Percentiles rank a stretch among this genome's conserved stretches.
phyloP scores from a whole-genome alignment of 139 green algal genomes.

The Coelastrella sp. region DNA sequence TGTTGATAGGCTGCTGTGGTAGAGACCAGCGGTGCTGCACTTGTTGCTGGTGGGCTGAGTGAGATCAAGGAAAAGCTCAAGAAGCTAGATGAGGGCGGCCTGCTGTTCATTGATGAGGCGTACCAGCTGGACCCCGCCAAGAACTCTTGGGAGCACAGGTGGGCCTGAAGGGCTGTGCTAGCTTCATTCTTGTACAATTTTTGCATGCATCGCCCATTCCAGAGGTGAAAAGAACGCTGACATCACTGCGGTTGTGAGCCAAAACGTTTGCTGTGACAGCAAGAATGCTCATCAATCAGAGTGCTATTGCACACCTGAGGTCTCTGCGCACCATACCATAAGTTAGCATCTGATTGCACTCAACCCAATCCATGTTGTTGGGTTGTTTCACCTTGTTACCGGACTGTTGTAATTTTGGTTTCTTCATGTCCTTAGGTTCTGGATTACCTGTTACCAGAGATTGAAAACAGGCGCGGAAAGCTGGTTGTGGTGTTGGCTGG shows the following conservation, averaged over 20 bases:
- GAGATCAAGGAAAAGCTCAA: constrained; percentile 59
- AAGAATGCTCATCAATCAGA: no score
- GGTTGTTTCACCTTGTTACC: neutral
- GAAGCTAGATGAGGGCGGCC: constrained; percentile 58
- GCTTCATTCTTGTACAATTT: no score
- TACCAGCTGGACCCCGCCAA: constrained; percentile 69
- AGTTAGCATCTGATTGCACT: no score
- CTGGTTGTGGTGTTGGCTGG: constrained; percentile 66
- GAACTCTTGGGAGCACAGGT: constrained; percentile 61
- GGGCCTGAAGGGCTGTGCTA: no score
- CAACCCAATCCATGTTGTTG: no score
- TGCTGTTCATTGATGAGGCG: constrained; percentile 69
- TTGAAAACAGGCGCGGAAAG: constrained; percentile 59
- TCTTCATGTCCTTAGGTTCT: constrained; percentile 59
- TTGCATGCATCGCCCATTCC: no score
- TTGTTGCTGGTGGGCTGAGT: constrained; percentile 49
- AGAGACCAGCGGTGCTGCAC: constrained; percentile 59
- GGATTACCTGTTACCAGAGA: constrained; percentile 61
- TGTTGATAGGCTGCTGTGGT: constrained; percentile 41
- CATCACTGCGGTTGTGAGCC: no score
- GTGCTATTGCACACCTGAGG: no score
- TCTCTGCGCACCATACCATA: no score
- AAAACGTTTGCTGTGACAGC: no score
- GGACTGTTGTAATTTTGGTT: no score
- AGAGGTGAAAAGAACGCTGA: no score